Evolutionary conservation across 768 basidiomycete genomes (phyloP), one percentile per base, ranked within the genome.

Genomic region (Boletus bicolor): DNA sequence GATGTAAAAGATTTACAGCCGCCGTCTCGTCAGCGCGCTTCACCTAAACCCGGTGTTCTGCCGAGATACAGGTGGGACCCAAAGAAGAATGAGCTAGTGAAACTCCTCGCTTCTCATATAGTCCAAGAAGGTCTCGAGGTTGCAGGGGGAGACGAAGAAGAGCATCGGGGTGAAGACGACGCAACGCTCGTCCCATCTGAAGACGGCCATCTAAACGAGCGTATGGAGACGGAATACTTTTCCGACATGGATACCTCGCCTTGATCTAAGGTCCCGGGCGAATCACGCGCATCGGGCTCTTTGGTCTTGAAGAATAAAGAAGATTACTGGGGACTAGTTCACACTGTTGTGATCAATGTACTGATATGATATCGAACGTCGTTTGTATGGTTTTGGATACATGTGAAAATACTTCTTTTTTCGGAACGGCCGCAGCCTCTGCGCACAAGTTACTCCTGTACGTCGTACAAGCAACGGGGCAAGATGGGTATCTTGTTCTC

Each of bases 401-500:
- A 12, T 35, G 24, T 26, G 36, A 38, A 17, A 28, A 8, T 54
- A 34, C 38, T 46, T 41, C 58, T 30, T 17, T 42, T 64, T 64
- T 39, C 30, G 41, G 51, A 15, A 41, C 2, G 28, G 28, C 24
- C 30, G 10, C 17, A 12, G 34, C 7, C 41, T 41, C 44, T 28
- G 30, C 30, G 30, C 17, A 4, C 38, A 7, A 36, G 46, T 42
- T 19, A n/a, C 43, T 47, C 30, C 42, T 41, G 44, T 50, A 15
- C 26, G 11, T 15, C 1, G 26, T 41, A 36, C 56, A 15, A 42
- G 34, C 43, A 34, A 51, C 56, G n/a, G 32, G n/a, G 17, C 52
- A 49, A 12, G 63, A 92, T 92, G 90, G 90, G 90, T 59, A 64
- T 89, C 34, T 71, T 91, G 44, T 64, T 92, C 60, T 91, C 89